These are phyloP conservation scores for Pseudocercospora musae DNA, from an alignment of 2,329 filamentous ascomycete genomes.

Conservation along the genomic window DNA sequence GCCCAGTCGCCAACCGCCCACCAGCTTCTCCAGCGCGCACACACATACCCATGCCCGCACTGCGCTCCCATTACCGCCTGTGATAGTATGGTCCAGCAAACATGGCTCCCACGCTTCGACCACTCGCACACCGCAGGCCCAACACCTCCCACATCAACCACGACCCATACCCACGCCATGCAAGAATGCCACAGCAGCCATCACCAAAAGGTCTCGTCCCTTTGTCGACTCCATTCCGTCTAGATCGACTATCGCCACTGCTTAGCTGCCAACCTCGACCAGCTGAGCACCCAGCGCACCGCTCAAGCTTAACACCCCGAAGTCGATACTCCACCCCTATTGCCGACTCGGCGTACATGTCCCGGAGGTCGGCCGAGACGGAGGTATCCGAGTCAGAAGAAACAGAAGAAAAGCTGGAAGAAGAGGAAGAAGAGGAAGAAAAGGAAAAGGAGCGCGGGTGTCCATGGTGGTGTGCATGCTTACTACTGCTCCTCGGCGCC, in stretches of 20 bases:
- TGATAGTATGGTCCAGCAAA: neutral
- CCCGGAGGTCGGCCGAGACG: neutral
- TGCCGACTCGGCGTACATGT: neutral
- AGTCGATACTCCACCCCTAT: too few relatives aligned
- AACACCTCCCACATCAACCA: neutral
- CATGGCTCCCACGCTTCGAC: neutral
- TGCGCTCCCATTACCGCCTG: neutral
- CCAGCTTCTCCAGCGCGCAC: too few relatives aligned
- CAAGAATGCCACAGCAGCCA: neutral
- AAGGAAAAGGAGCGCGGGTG: neutral
- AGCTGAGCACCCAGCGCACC: too few relatives aligned
- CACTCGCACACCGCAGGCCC: neutral
- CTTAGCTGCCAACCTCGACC: too few relatives aligned
- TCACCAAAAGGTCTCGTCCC: neutral
- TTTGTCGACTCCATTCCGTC: neutral
- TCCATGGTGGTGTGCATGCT: neutral
- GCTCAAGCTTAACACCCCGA: too few relatives aligned
- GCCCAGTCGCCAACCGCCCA: too few relatives aligned
- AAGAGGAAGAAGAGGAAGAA: neutral
- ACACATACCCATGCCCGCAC: neutral
- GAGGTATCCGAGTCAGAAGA: neutral
- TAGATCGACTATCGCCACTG: neutral
- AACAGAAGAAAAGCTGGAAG: neutral
- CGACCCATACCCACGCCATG: neutral
- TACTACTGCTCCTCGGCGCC: neutral